Conservation (phyloP, 2,329 filamentous ascomycete species). For the Monosporascus sp. region DNA sequence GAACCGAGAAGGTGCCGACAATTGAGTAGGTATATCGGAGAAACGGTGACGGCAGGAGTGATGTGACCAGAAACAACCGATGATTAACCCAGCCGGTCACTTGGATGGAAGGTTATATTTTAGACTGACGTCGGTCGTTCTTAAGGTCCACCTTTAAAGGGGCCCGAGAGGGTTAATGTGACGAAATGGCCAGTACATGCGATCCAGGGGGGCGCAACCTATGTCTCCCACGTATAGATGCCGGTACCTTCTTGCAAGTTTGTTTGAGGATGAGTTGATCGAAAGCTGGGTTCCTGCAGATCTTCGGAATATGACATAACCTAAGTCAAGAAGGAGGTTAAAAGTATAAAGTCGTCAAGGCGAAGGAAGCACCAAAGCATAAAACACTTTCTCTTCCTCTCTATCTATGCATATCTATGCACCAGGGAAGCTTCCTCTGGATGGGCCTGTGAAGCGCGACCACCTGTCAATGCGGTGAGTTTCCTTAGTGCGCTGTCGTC, state of each 20-base stretch:
- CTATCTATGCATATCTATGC: background rate
- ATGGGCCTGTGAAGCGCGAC: constrained; percentile 17
- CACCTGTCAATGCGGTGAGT: constrained; percentile 9
- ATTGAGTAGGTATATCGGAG: background rate
- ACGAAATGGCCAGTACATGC: too few species aligned
- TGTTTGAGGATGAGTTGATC: background rate
- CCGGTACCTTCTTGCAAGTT: too few species aligned
- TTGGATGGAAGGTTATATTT: background rate
- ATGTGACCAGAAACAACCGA: background rate
- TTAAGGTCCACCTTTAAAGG: too few species aligned
- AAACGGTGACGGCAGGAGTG: background rate
- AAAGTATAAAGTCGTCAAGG: background rate
- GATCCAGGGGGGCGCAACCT: too few species aligned
- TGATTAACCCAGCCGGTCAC: background rate
- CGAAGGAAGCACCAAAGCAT: too few species aligned
- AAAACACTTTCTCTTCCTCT: too few species aligned
- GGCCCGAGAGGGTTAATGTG: background rate
- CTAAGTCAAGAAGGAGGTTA: background rate
- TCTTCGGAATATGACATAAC: background rate
- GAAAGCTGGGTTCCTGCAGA: background rate
- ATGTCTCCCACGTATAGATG: too few species aligned
- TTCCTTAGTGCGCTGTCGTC: background rate
- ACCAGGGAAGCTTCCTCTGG: background rate
- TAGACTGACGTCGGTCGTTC: background rate
- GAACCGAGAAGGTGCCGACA: background rate